Conservation (phyloP, 805 yeast genomes). For the Torulaspora maleeae region DNA sequence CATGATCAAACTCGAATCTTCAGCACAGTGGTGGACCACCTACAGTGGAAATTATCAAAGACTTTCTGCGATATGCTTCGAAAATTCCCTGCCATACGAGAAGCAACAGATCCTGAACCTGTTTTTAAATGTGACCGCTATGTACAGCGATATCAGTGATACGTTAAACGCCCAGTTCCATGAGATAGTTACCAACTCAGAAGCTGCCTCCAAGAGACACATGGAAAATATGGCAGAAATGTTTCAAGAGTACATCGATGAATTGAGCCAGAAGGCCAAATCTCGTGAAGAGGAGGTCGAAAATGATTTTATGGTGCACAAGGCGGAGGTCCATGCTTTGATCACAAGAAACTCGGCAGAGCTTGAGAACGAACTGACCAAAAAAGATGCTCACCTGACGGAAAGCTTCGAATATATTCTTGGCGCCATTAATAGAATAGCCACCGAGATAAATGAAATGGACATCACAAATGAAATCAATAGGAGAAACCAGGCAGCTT, state of each 20-base stretch:
- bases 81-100: constrained; percentile 48
- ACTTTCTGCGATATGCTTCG: constrained; percentile 49
- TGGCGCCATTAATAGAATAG: constrained; percentile 15
- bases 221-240: constrained; percentile 4
- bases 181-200: constrained; percentile 8
- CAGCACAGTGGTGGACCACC: constrained; percentile 68
- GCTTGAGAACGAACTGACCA: constrained; percentile 2
- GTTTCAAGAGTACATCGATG: constrained; percentile 9
- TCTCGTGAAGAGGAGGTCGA: constrained; percentile 7
- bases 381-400: constrained; percentile 7
- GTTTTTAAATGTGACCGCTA: constrained; percentile 45
- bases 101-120: constrained; percentile 46
- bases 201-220: constrained; percentile 9
- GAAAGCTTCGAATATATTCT: constrained; percentile 11
- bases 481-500: constrained; percentile 3
- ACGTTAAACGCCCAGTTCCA: constrained; percentile 12
- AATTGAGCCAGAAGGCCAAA: constrained; percentile 4
- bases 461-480: constrained; percentile 26
- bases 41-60: constrained; percentile 61
- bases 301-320: constrained; percentile 7
- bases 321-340: constrained; percentile 6
- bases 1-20: constrained; percentile 39
- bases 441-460: constrained; percentile 16
- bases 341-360: constrained; percentile 4
- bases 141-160: constrained; percentile 25